Evolutionary conservation across 1,139 yeast genomes (phyloP).

Genomic region (Magnusiomyces sp.): DNA sequence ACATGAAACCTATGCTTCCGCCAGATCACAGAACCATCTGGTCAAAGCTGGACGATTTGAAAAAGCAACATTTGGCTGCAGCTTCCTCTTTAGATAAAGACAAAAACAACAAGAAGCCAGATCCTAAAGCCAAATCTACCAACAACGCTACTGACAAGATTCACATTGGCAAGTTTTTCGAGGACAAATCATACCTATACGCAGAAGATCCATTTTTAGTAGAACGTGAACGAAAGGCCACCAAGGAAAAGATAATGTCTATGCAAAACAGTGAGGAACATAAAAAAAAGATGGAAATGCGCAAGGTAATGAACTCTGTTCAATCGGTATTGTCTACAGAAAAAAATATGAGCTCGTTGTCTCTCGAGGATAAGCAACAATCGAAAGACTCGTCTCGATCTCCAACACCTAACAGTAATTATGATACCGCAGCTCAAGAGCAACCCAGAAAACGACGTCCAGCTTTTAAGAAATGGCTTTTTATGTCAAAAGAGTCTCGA

Average conservation of each 20-base stretch:
- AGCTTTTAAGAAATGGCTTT: constrained; percentile 24
- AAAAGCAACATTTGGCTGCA: constrained; percentile 17
- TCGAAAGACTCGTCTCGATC: not conserved
- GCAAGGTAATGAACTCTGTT: constrained; percentile 15
- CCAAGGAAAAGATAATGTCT: constrained; percentile 16
- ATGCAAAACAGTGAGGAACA: constrained; percentile 13
- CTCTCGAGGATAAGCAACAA: not conserved
- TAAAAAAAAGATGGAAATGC: constrained; percentile 15
- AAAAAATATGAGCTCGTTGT: not conserved
- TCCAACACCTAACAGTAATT: constrained; percentile 5
- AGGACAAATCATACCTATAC: constrained; percentile 32
- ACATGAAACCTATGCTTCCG: constrained; percentile 81
- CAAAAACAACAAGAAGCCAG: constrained; percentile 1
- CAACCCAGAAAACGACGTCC: constrained; percentile 13
- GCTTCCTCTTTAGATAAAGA: constrained; percentile 17
- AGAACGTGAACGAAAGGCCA: constrained; percentile 39
- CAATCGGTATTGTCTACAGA: constrained; percentile 13
- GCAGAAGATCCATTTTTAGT: constrained; percentile 66
- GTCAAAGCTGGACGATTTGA: constrained; percentile 56
- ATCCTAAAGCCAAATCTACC: not conserved
- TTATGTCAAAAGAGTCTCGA: constrained; percentile 30
- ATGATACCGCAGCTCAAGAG: constrained; percentile 8
- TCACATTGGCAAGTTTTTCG: not conserved
- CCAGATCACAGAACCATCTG: constrained; percentile 72
- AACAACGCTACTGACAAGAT: not conserved